Conservation (phyloP, 2,329 filamentous ascomycete species). For the Ascochyta fabae region DNA sequence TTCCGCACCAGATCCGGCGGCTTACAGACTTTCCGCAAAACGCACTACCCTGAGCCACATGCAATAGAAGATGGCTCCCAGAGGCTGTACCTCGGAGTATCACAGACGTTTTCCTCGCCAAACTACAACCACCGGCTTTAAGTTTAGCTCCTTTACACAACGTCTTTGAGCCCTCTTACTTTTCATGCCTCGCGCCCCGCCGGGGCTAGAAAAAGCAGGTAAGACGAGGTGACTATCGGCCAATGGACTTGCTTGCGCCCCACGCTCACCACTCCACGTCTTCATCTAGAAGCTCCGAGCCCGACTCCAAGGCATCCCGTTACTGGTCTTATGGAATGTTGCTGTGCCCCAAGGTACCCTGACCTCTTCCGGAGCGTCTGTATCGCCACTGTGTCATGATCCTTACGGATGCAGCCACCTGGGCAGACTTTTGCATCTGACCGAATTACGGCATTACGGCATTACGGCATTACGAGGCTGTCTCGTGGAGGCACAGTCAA, state of each 20-base stretch:
- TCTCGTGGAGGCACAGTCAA: conserved; percentile 6
- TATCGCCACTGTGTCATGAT: conserved; percentile 39
- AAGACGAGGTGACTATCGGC: conserved; percentile 23
- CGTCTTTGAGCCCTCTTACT: conserved; percentile 14
- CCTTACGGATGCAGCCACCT: conserved; percentile 35
- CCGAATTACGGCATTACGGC: conserved; percentile 28
- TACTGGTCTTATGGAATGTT: conserved; percentile 33
- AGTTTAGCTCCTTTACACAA: conserved; percentile 38
- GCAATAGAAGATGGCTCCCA: conserved; percentile 9
- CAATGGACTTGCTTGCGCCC: conserved; percentile 3
- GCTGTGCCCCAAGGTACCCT: conserved; percentile 30
- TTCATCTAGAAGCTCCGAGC: conserved; percentile 14
- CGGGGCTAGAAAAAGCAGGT: conserved; percentile 34
- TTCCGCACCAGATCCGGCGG: not conserved
- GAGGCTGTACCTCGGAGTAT: conserved; percentile 15
- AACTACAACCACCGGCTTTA: conserved; percentile 18
- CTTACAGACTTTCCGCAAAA: not conserved
- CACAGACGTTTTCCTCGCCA: conserved; percentile 16
- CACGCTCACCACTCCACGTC: conserved; percentile 15
- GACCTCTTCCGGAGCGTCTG: conserved; percentile 12
- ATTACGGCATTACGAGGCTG: conserved; percentile 4
- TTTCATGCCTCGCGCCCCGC: conserved; percentile 17
- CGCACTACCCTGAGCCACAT: not conserved
- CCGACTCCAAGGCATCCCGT: conserved; percentile 37
- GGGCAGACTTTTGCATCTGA: conserved; percentile 21